Conservation (phyloP, 2,329 filamentous ascomycete genomes). For the Pseudocercospora fijiensis region DNA sequence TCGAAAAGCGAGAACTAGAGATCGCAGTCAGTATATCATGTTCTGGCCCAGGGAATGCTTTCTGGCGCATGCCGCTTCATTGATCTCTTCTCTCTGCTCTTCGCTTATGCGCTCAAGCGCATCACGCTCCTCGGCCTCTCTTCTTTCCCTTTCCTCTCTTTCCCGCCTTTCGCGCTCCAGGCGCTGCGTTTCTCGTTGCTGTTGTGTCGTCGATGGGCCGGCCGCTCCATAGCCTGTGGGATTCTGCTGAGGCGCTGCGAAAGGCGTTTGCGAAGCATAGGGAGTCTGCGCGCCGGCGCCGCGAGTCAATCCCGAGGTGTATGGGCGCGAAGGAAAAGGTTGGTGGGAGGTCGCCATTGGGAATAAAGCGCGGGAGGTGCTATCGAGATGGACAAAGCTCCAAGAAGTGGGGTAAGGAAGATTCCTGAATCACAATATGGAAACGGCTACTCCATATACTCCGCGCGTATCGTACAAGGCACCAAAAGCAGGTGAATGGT, state of each 20-base stretch:
- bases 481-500: background rate
- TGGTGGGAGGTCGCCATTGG: conserved; percentile 57
- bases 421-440: background rate
- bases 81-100: conserved; percentile 89
- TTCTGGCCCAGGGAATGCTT: no score
- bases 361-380: conserved; percentile 8
- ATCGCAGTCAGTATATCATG: conserved; percentile 6
- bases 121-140: conserved; percentile 47
- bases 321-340: conserved; percentile 56
- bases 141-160: conserved; percentile 43
- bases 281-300: conserved; percentile 40
- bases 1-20: conserved; percentile 88
- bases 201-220: conserved; percentile 36
- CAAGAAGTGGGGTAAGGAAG: background rate
- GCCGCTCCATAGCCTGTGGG: conserved; percentile 37
- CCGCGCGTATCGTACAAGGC: background rate
- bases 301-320: conserved; percentile 48
- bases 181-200: conserved; percentile 45
- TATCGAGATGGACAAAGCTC: background rate
- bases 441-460: background rate
- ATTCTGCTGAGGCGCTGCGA: conserved; percentile 38
- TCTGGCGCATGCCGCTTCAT: conserved; percentile 71
- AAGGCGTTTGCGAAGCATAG: conserved; percentile 34
- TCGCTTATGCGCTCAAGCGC: conserved; percentile 65
- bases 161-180: conserved; percentile 46